Base-by-base conservation (phyloP, 768 basidiomycete genomes). In the Xerocomus spinulosus region DNA sequence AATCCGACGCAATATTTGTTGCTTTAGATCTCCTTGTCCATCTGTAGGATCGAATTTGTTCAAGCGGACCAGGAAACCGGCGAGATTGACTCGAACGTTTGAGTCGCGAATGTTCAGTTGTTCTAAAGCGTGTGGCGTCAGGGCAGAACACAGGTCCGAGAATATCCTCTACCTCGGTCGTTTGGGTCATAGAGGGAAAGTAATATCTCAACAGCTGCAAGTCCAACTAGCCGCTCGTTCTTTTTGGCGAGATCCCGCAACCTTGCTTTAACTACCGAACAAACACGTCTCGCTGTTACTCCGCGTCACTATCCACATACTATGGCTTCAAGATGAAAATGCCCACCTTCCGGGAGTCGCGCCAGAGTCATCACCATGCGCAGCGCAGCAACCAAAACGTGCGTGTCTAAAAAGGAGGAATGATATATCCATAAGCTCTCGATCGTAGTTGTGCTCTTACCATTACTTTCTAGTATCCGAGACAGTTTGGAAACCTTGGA, bases 181-280 rank as follows among this genome's bases (percentile, higher is more conserved):
- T 12, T 10, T 3, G 26, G 26, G 26, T 20, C 26, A 3, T 48
- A 50, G 10, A 62, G 28, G 5, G 32, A 46, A 21, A 62, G 50
- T 8, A 42, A 29, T 36, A 59, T 51, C 20, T 59, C 57, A 3
- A 59, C 54, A n/a, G 60, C 56, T 4, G 62, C 48, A 17, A 44
- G 46, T 30, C 60, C 57, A 17, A 62, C 30, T 4, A 51, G 28
- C 20, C 45, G 20, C 0, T 44, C 45, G 4, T 45, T 2, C 14
- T 37, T 56, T 30, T 9, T 29, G 5, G 60, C 54, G 14, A 61
- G 34, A 25, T 52, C 21, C 20, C 32, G 44, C 17, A 61, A 26
- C 33, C 53, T 54, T 7, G 48, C 37, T 23, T 41, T 56, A 17
- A 61, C 52, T 6, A 1, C 0, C 3, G 9, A 8, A 17, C 51